Conservation (phyloP, 2,329 filamentous ascomycete species). For the Sclerotinia borealis region DNA sequence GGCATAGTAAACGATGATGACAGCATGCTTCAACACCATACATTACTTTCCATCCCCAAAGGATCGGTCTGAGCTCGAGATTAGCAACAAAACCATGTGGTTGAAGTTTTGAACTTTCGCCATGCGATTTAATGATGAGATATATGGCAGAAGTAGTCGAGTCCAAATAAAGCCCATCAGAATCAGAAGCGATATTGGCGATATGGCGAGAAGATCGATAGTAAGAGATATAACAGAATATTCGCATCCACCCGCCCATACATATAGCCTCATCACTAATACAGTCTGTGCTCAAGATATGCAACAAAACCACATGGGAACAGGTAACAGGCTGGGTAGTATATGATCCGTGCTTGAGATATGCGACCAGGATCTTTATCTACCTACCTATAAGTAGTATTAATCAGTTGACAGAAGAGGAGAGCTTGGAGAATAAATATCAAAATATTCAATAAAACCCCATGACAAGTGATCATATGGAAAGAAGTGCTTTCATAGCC, state of each 20-base stretch:
- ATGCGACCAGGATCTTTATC: neutral
- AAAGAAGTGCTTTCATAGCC: neutral
- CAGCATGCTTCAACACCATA: too few relatives aligned
- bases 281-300: neutral
- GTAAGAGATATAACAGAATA: neutral
- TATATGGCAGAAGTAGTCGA: neutral
- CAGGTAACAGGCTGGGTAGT: neutral
- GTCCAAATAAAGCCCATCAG: neutral
- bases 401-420: neutral
- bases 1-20: too few relatives aligned
- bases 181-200: neutral
- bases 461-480: neutral
- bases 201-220: neutral
- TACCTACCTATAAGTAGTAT: too few relatives aligned
- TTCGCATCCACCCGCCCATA: neutral
- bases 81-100: neutral
- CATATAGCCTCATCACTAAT: neutral
- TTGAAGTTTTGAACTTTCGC: too few relatives aligned
- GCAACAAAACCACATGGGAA: constrained; percentile 7
- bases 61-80: neutral
- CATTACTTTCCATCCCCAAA: neutral
- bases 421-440: neutral
- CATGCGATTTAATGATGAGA: neutral
- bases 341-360: constrained; percentile 5
- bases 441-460: neutral